Evolutionary conservation across 441 rosid species (phyloP).

Genomic region (Gossypium davidsonii): DNA sequence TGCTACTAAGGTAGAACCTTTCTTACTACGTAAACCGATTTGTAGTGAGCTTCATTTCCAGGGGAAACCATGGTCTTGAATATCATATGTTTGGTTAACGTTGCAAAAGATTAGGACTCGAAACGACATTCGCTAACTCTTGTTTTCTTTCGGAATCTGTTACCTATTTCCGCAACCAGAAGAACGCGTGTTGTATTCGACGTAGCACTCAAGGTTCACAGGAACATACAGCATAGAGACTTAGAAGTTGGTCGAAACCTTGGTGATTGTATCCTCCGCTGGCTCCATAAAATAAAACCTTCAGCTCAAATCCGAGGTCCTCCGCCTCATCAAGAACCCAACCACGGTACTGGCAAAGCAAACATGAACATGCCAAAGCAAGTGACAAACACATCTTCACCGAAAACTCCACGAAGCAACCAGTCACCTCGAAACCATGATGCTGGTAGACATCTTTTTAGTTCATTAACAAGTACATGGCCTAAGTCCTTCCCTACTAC

Average conservation of each 20-base stretch:
- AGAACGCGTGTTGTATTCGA: constrained; percentile 58
- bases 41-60: background rate
- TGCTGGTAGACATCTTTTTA: constrained; percentile 45
- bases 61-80: background rate
- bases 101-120: background rate
- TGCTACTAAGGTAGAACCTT: background rate
- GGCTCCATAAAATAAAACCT: constrained; percentile 79
- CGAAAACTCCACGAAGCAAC: constrained; percentile 15
- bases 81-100: constrained; percentile 13
- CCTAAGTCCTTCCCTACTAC: constrained; percentile 45
- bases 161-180: constrained; percentile 24
- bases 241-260: constrained; percentile 73
- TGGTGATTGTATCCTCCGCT: constrained; percentile 79
- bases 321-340: constrained; percentile 22
- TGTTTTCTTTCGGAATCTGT: background rate
- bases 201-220: constrained; percentile 58
- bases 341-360: constrained; percentile 17
- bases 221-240: constrained; percentile 73
- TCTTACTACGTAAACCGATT: background rate
- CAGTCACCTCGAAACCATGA: constrained; percentile 32
- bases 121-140: background rate
- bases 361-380: constrained; percentile 36
- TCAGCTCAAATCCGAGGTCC: constrained; percentile 63
- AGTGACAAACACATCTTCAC: constrained; percentile 25
- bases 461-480: constrained; percentile 39